Evolutionary conservation across 768 basidiomycete genomes (phyloP), one percentile per base, ranked within the genome.

Genomic region (Suillus americanus): DNA sequence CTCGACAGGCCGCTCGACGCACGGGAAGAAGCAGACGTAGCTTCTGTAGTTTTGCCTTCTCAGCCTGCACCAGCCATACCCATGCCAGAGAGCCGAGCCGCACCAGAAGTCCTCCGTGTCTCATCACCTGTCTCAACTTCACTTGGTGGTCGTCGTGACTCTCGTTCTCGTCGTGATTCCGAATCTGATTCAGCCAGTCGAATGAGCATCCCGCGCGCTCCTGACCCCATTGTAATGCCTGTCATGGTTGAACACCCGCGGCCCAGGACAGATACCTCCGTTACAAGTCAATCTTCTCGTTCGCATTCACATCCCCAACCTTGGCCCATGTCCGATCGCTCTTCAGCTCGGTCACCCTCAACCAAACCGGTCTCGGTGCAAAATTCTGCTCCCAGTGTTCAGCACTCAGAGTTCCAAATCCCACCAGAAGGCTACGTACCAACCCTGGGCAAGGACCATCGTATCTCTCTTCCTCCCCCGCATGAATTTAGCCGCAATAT

Each of bases 361-460:
- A 60, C 50, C 46, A 68, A 68, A 45, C 69, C 74, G 3, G 7
- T 56, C 12, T 70, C 73, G 16, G n/a, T 65, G 14, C 76, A 62
- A 38, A 69, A 74, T 37, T 74, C 69, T 0, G 66, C 61, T 2
- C 64, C 64, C 12, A 60, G 63, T 33, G 60, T 64, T 2, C 69
- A 57, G 16, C 66, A 51, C 18, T 18, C 67, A n/a, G 73, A 70
- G 2, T 68, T 77, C 14, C 65, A 73, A 10, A 56, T 81, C 10
- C 83, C 79, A 8, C 83, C 82, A 0, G 85, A 86, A n/a, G 78
- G 76, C 5, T 86, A 76, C 63, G 84, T 86, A 62, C 85, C 86
- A 0, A 77, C n/a, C 54, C 80, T 65, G 43, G 80, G 76, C 16
- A 64, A 75, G 0, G 75, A 80, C 63, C 75, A 76, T 12, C 71